Base-by-base conservation (phyloP, 495 filamentous ascomycete species). In the Talaromyces nanjingensis region DNA sequence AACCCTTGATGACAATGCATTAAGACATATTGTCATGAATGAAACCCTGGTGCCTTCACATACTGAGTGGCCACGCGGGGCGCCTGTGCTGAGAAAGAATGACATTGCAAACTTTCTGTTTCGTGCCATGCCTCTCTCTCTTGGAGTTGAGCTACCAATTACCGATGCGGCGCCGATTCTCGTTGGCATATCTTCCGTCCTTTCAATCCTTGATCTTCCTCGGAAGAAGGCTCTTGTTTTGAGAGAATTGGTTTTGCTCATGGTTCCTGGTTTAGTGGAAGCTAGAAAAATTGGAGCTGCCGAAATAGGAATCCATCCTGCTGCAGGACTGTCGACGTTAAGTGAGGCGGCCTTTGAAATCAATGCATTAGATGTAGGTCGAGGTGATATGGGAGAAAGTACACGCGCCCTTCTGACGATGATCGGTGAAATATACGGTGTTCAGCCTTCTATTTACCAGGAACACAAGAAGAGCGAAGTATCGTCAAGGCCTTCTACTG, bases 271-370 rank as follows among this genome's bases (percentile, higher is more conserved):
- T 1, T 78, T 98, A 31, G 88, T 96, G n/a, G 90, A 96, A 72
- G 96, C 96, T 16, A 82, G 94, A 45, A 97, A 96, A 62, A 82
- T 91, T 62, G 92, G 92, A 34, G 96, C 94, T 60, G 94, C 96
- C 20, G 94, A 97, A 67, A 88, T 93, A 63, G 94, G 96, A 4
- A 89, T 98, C 53, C 94, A 98, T 74, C 96, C 96, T 54, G 92
- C 92, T 27, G 92, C 94, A 24, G 91, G 90, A 1, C 74, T 96
- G 47, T 84, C 87, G 12, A 86, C 87, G 65, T 74, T 92, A 24
- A 81, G 74, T 60, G 79, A 81, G 61, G 74, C 77, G 4, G 70
- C 78, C 1, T 80, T 80, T 64, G 77, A 81, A 66, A 77, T 87
- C n/a, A 86, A 85, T 37, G 84, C 88, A 7, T 74, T 94, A 57